These are phyloP conservation scores for Microdochium paspali DNA, from an alignment of 2,329 filamentous ascomycete species.

Conservation along the genomic window DNA sequence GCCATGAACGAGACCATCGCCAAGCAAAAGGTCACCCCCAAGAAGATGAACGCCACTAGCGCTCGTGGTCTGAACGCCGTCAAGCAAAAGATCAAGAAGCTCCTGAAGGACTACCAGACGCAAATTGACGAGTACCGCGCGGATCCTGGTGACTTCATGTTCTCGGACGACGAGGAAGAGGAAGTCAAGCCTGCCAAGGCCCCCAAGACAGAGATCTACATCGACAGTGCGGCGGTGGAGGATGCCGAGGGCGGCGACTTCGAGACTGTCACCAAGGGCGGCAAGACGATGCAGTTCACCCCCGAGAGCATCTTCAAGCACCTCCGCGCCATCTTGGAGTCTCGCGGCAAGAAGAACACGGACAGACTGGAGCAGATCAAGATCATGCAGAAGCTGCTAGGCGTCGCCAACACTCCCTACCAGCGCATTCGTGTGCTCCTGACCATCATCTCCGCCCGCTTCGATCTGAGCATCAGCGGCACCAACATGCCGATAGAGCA, in stretches of 20 bases:
- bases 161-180: constrained; percentile 63
- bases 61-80: constrained; percentile 91
- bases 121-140: constrained; percentile 82
- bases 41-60: constrained; percentile 98
- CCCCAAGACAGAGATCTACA: constrained; percentile 36
- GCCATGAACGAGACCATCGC: constrained; percentile 86
- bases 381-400: constrained; percentile 91
- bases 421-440: constrained; percentile 89
- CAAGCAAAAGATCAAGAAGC: constrained; percentile 98
- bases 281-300: constrained; percentile 83
- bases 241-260: constrained; percentile 85
- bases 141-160: constrained; percentile 34
- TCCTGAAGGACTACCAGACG: constrained; percentile 85
- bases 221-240: constrained; percentile 30
- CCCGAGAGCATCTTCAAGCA: constrained; percentile 98
- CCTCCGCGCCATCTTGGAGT: constrained; percentile 84
- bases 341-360: constrained; percentile 97
- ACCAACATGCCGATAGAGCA: constrained; percentile 89
- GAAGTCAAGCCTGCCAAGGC: constrained; percentile 34
- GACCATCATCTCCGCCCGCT: constrained; percentile 84
- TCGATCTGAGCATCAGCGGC: constrained; percentile 78
- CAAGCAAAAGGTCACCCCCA: constrained; percentile 90
- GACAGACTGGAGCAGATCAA: constrained; percentile 91
- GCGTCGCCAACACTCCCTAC: constrained; percentile 85
- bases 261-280: constrained; percentile 78